These are phyloP conservation scores for Trichophyton simii DNA, from an alignment of 2,329 filamentous ascomycete genomes.

Conservation along the genomic window DNA sequence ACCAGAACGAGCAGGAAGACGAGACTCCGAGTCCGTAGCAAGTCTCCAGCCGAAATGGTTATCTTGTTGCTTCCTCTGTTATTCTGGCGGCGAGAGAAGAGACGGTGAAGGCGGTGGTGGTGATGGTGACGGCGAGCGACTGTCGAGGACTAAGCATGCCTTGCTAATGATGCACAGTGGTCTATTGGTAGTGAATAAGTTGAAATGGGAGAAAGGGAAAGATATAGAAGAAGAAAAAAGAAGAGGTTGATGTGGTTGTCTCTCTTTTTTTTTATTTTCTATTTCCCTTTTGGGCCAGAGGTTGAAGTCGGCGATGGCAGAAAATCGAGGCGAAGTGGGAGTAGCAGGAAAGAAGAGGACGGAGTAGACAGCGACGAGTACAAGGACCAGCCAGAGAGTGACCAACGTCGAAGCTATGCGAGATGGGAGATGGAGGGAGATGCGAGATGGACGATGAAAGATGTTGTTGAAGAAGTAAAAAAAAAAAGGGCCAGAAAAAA, in stretches of 20 bases:
- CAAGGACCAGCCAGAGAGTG: slow-evolving; percentile 16
- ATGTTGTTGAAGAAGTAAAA: slow-evolving; percentile 3
- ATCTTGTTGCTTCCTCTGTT: neutral
- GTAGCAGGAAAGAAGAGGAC: no score
- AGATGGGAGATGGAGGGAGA: slow-evolving; percentile 4
- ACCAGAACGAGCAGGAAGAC: neutral
- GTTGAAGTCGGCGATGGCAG: no score
- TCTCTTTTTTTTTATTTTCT: neutral
- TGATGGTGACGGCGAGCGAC: neutral
- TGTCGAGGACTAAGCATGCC: slow-evolving; percentile 3
- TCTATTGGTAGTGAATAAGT: no score
- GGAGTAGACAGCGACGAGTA: neutral
- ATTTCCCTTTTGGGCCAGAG: neutral
- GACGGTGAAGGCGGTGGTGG: neutral
- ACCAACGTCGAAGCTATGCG: neutral
- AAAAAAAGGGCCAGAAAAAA: neutral
- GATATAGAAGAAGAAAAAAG: slow-evolving; percentile 3
- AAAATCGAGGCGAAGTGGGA: no score
- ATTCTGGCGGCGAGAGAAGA: no score
- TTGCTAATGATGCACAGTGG: slow-evolving; percentile 11
- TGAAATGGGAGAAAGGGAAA: slow-evolving; percentile 7
- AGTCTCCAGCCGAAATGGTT: neutral
- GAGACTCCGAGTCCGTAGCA: no score
- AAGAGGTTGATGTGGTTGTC: neutral
- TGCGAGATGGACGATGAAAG: neutral